A percentile compares a stretch with the other conserved stretches of the same genome.
These are phyloP conservation scores for Polyplosphaeria fusca DNA, from an alignment of 495 filamentous ascomycete species.

Conservation along the genomic window DNA sequence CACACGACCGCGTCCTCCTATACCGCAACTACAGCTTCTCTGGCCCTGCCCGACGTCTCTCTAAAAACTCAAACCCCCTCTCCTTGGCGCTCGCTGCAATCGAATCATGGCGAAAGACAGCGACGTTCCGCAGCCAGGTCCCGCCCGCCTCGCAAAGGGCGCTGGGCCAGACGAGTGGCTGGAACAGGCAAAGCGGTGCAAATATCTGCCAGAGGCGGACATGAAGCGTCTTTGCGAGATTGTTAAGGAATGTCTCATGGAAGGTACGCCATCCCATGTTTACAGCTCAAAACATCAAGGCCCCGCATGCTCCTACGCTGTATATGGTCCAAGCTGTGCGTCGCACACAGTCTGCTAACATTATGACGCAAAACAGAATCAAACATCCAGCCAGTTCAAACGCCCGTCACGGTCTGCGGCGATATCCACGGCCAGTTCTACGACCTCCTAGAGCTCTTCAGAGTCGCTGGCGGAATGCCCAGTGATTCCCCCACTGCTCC, in stretches of 20 bases:
- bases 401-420: constrained; percentile 96
- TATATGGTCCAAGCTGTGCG: too few relatives aligned
- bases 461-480: constrained; percentile 93
- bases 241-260: constrained; percentile 97
- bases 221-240: constrained; percentile 99
- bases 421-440: constrained; percentile 99
- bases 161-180: constrained; percentile 96
- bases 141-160: constrained; percentile 74
- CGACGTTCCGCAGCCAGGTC: constrained; percentile 81
- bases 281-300: too few relatives aligned
- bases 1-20: constrained; percentile 19
- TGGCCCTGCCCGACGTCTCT: not conserved
- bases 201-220: constrained; percentile 88
- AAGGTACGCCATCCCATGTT: constrained; percentile 56
- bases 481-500: constrained; percentile 63
- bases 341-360: not conserved
- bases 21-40: constrained; percentile 7
- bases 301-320: not conserved
- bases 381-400: constrained; percentile 93
- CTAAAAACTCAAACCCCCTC: not conserved
- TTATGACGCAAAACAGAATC: too few relatives aligned
- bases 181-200: constrained; percentile 89
- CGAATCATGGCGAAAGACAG: constrained; percentile 49
- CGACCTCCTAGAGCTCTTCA: constrained; percentile 94
- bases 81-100: not conserved